These are phyloP conservation scores for Persicaria tinctoria DNA, from an alignment of 148 eudicot species.

Conservation along the genomic window DNA sequence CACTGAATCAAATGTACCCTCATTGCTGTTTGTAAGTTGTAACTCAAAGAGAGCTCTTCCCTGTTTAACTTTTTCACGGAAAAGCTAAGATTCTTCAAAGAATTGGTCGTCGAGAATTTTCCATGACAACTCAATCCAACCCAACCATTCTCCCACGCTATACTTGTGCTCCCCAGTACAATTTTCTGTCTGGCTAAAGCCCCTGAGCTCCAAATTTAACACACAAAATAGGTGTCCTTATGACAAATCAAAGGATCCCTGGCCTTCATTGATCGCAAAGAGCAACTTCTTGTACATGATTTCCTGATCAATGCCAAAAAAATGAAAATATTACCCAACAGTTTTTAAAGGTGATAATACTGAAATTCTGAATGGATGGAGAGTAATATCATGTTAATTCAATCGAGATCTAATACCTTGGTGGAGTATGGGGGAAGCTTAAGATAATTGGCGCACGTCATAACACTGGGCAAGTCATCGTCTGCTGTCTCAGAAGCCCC, in stretches of 20 bases:
- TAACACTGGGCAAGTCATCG: conserved; percentile 95
- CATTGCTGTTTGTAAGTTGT: background rate
- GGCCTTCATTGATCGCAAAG: conserved; percentile 93
- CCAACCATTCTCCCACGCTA: too few species aligned
- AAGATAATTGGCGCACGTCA: conserved; percentile 98
- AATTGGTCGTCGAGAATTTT: too few species aligned
- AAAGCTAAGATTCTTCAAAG: background rate
- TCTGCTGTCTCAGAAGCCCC: conserved; percentile 58
- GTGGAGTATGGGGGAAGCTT: conserved; percentile 99
- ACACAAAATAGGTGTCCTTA: conserved; percentile 14
- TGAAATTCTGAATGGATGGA: background rate
- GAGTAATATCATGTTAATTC: background rate
- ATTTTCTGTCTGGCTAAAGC: background rate
- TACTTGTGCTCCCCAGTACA: background rate
- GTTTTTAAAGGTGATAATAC: background rate
- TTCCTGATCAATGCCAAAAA: conserved; percentile 41
- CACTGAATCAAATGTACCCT: background rate
- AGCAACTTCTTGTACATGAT: conserved; percentile 87
- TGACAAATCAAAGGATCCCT: conserved; percentile 88
- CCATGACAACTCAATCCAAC: too few species aligned
- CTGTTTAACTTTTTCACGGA: background rate
- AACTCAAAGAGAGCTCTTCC: background rate
- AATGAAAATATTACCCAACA: background rate
- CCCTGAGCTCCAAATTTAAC: background rate
- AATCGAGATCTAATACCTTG: conserved; percentile 37